Conservation (phyloP, 495 filamentous ascomycete species). For the Neurospora sp. region DNA sequence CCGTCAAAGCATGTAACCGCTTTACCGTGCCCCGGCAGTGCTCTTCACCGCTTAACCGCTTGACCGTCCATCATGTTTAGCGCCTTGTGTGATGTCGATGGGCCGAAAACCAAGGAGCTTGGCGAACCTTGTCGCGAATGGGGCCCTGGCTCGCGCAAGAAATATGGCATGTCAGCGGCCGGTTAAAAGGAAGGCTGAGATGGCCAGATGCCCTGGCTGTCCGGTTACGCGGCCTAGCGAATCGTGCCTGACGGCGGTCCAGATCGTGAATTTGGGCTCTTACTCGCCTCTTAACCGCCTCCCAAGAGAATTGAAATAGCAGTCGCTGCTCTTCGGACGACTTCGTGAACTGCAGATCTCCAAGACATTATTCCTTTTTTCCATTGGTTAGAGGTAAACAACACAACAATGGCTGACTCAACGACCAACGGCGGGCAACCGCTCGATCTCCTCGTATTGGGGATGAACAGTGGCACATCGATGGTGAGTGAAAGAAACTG, state of each 20-base stretch:
- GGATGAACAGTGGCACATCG: conserved; percentile 39
- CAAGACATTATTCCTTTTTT: neutral
- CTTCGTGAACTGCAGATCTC: neutral
- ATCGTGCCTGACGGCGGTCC: neutral
- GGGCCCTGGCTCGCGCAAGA: neutral
- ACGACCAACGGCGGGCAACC: conserved; percentile 3
- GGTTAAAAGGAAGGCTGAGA: neutral
- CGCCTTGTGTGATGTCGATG: neutral
- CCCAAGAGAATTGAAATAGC: neutral
- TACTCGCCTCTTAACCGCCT: neutral
- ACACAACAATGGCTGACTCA: neutral
- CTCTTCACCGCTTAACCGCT: neutral
- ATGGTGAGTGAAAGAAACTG: conserved; percentile 17
- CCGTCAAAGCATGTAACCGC: neutral
- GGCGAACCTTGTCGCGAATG: neutral
- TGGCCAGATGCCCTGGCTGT: neutral
- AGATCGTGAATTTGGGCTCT: neutral
- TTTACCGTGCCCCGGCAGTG: neutral
- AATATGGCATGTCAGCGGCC: neutral
- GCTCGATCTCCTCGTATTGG: conserved; percentile 39
- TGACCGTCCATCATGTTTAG: neutral
- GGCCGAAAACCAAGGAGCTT: neutral
- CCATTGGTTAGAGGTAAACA: neutral
- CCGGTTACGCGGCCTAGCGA: neutral
- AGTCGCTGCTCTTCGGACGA: neutral